Conservation (phyloP, 257 asterid genomes). For the Solanum pennellii region DNA sequence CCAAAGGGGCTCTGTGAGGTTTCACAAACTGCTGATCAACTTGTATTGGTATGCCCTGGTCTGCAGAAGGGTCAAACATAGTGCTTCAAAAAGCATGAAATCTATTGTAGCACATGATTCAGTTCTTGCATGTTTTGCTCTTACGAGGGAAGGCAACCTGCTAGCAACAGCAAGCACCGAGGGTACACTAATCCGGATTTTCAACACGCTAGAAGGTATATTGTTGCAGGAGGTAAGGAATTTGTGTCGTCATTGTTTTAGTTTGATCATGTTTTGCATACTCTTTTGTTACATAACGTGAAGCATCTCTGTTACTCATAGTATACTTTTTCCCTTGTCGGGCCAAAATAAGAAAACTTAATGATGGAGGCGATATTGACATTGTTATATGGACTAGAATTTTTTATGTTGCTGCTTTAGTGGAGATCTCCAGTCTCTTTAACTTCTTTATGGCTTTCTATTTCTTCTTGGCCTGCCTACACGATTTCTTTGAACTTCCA, state of each 20-base stretch:
- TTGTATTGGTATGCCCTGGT: conserved; percentile 77
- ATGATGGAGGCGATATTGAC: not conserved
- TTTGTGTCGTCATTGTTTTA: not conserved
- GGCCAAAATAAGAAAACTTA: not conserved
- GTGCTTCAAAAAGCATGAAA: conserved; percentile 50
- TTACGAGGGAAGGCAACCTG: conserved; percentile 68
- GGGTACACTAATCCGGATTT: conserved; percentile 68
- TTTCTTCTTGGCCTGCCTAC: not conserved
- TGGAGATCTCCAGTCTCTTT: not conserved
- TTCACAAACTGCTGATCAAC: conserved; percentile 55
- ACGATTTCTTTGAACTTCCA: not conserved
- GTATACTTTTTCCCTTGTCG: not conserved
- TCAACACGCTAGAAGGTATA: conserved; percentile 68
- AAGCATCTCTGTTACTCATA: not conserved
- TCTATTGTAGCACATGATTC: conserved; percentile 71
- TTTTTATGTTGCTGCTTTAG: not conserved
- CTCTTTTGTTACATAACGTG: not conserved
- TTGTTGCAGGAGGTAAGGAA: conserved; percentile 69
- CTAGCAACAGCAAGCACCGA: conserved; percentile 81
- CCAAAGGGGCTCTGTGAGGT: conserved; percentile 85
- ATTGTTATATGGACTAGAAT: not conserved
- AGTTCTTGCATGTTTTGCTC: conserved; percentile 49
- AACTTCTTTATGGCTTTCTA: not conserved
- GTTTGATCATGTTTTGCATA: not conserved
- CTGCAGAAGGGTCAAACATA: conserved; percentile 76